Conservation (phyloP, 805 yeast species). For the Ogataea corticis region DNA sequence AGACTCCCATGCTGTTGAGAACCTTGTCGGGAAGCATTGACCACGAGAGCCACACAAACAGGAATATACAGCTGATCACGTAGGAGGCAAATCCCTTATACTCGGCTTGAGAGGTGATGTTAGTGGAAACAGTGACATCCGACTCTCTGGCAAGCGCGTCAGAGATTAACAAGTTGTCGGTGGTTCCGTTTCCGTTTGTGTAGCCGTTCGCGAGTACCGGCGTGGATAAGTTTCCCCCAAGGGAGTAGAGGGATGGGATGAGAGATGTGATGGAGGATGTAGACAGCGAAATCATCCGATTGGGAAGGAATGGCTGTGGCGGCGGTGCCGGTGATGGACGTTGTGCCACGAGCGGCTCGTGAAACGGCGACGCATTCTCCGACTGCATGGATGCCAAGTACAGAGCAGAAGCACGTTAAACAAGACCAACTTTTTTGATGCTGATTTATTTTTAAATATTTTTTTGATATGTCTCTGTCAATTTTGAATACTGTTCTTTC, state of each 20-base stretch:
- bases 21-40: constrained; percentile 64
- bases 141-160: constrained; percentile 64
- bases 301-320: constrained; percentile 9
- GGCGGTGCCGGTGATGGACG: constrained; percentile 6
- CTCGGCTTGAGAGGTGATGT: constrained; percentile 62
- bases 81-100: constrained; percentile 87
- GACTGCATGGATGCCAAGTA: neutral
- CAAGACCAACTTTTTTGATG: too few relatives aligned
- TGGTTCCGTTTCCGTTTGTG: constrained; percentile 15
- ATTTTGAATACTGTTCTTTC: neutral
- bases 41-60: constrained; percentile 69
- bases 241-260: constrained; percentile 30
- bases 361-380: neutral
- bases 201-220: constrained; percentile 17
- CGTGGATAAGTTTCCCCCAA: constrained; percentile 28
- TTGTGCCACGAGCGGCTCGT: neutral
- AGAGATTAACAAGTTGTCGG: constrained; percentile 29
- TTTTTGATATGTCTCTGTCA: neutral
- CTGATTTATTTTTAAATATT: too few relatives aligned
- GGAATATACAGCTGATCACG: constrained; percentile 59
- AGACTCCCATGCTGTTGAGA: constrained; percentile 54
- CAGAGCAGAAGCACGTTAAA: too few relatives aligned
- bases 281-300: constrained; percentile 33
- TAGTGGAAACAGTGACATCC: constrained; percentile 62
- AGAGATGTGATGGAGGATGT: constrained; percentile 34